Conservation (phyloP, 257 asterid genomes). For the Datura wrightii region DNA sequence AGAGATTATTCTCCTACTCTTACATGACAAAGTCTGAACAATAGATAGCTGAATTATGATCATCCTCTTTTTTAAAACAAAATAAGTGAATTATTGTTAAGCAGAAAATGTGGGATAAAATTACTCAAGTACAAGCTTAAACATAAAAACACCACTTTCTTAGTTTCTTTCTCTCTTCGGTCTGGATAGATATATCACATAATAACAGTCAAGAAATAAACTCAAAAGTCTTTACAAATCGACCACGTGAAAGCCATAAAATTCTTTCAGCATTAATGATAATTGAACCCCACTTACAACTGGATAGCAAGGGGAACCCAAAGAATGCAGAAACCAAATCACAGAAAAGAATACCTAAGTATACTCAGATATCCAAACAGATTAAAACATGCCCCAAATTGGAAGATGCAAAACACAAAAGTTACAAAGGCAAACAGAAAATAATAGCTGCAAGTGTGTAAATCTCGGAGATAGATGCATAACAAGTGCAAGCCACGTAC, state of each 20-base stretch:
- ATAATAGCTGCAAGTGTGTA: neutral
- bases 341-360: neutral
- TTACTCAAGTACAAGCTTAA: neutral
- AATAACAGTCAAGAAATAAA: neutral
- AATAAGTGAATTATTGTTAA: slow-evolving; percentile 13
- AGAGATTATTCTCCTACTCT: neutral
- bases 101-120: neutral
- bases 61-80: neutral
- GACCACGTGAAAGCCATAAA: neutral
- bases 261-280: neutral
- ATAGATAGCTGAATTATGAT: slow-evolving; percentile 1
- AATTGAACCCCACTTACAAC: neutral
- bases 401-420: neutral
- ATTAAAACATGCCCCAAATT: neutral
- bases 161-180: neutral
- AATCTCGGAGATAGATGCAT: neutral
- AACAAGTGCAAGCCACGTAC: neutral
- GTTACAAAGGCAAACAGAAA: neutral
- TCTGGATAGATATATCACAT: neutral
- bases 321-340: neutral
- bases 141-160: neutral
- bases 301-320: neutral
- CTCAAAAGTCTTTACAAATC: neutral
- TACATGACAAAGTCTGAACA: neutral
- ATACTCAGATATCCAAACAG: neutral